Base-by-base conservation (phyloP, 352 stramenopile species). In the Pythium guiyangense region DNA sequence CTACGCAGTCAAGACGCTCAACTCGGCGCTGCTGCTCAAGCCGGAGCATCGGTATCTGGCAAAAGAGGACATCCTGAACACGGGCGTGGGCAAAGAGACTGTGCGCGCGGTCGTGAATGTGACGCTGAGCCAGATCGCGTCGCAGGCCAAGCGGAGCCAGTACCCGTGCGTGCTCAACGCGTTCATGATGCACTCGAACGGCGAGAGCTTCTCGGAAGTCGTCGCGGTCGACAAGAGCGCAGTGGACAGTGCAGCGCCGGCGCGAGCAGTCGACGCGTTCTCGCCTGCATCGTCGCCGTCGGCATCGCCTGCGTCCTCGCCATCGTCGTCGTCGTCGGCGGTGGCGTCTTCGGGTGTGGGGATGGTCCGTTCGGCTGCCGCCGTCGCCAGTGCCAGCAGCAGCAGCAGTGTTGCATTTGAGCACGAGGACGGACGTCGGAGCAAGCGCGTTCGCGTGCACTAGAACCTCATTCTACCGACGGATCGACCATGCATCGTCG, bases 161-260 rank as follows among this genome's bases (percentile, higher is more conserved):
- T 91, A 88, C 52, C 80, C 83, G 31, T 91, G 83, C 54, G 79
- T 91, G 20, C 71, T 92, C 31, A 90, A 92, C 59, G 83, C 83
- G 40, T 71, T 91, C 22, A 82, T 91, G 66, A 80, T 89, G 62
- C 80, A 88, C 64, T 74, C 76, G 22, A 90, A 86, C 52, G 80
- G 80, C 57, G 76, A 87, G 27, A 74, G 74, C 52, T 86, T 86
- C 50, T 73, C 65, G 3, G 80, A 88, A 20, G 35, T 60, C 6
- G 60, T 66, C 31, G 27, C 60, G 5, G 42, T 81, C 40, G 71
- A 78, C 54, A 87, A 88, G 70, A 61, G 45, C 37, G 43, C 52
- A 17, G 31, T 57, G 20, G 52, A 57, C 3, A 53, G 20, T 26
- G 14, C 53, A n/a, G 9, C 54, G 11, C 25, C 54, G 2, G 31